A percentile compares a stretch with the other conserved stretches of the same genome.
phyloP scores from a whole-genome alignment of 768 basidiomycete species.

The Mycena rosella region DNA sequence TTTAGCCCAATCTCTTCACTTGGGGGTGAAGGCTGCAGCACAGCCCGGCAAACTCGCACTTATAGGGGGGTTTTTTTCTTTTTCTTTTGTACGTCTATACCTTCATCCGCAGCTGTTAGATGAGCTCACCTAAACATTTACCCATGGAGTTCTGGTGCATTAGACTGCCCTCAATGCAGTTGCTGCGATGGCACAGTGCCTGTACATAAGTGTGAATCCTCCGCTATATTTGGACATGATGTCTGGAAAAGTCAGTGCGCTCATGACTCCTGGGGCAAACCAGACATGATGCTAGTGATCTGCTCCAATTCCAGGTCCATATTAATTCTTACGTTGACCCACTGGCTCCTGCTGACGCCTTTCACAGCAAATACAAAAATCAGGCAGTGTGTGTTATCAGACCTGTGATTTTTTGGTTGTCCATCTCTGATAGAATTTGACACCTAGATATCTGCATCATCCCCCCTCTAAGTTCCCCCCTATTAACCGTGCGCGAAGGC shows the following conservation, averaged over 20 bases:
- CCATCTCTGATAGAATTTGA: neutral
- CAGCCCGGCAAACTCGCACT: too few species aligned
- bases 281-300: constrained; percentile 39
- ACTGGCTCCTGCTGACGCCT: too few species aligned
- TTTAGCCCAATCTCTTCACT: too few species aligned
- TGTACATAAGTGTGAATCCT: constrained; percentile 42
- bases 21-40: too few species aligned
- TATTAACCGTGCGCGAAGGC: constrained; percentile 35
- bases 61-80: too few species aligned
- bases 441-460: constrained; percentile 26
- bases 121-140: too few species aligned
- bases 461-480: constrained; percentile 25
- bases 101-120: too few species aligned
- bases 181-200: constrained; percentile 50
- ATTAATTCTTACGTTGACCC: neutral
- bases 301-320: constrained; percentile 21
- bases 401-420: neutral
- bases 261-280: constrained; percentile 39
- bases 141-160: too few species aligned
- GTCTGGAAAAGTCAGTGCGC: constrained; percentile 42
- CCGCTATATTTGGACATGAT: constrained; percentile 20
- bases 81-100: too few species aligned
- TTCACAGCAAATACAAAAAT: constrained; percentile 29
- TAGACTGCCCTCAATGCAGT: constrained; percentile 43
- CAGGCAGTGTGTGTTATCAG: constrained; percentile 1